Base-by-base conservation (phyloP, 2,329 filamentous ascomycete species). In the Colletotrichum sidae region DNA sequence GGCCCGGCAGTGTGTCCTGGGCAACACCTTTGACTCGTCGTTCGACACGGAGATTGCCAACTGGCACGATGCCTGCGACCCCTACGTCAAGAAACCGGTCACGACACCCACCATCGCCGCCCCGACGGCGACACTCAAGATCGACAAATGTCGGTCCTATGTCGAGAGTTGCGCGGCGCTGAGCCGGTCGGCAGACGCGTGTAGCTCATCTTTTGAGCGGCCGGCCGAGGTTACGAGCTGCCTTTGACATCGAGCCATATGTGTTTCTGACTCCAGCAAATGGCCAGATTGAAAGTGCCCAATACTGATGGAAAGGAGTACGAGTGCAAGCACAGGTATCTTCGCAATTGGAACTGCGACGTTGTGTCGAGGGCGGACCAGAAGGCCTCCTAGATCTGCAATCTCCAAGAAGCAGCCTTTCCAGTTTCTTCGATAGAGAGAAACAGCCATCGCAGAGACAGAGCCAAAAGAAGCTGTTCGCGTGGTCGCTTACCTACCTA, bases 21-120 rank as follows among this genome's bases (percentile, higher is more conserved):
- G 41, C 34, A 60, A 54, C 11, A 11, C 39, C 3, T 60, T 60
- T 7, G 57, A 60, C 57, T 45, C 38, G 15, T 33, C 15, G 8
- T 60, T 25, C 6, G 57, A 60, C n/a, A 37, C 33, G n/a, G 25
- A 34, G 41, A 60, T 60, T 15, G 41, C 49, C 5, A 35, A 38
- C 11, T 60, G 57, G 57, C 57, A 47, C 7, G 57, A 54, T n/a
- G 49, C 57, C 6, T 60, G 57, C 39, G 49, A 42, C 8, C 57
- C 49, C 10, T 54, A 60, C 9, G 49, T 54, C 2, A 34, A 25
- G 34, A 3, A 13, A 1, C 38, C 11, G 4, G 15, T 38, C 49
- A 60, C 57, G 10, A 60, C 49, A 35, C 49, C 49, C 2, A 38
- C 12, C 4, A 35, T 42, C 15, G n/a, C 49, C 34, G n/a, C 49